Evolutionary conservation across 2,329 filamentous ascomycete genomes (phyloP).

Genomic region (Stagonosporopsis cucurbitacearum): DNA sequence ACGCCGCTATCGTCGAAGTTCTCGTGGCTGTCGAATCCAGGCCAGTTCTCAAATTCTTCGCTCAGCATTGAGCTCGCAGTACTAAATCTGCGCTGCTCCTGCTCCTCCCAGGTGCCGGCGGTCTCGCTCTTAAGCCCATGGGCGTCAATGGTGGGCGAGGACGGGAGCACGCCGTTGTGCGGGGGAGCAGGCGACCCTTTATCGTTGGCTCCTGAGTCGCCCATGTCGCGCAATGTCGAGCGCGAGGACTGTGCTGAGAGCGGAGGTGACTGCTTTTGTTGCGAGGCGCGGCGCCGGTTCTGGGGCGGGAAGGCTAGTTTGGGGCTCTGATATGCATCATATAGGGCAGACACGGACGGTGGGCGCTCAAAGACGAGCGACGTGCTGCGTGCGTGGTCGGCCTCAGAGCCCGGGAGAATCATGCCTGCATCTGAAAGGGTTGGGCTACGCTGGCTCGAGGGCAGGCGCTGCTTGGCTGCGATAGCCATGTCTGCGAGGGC

Average conservation of each 20-base stretch:
- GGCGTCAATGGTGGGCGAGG: constrained; percentile 42
- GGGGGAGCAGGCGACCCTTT: constrained; percentile 19
- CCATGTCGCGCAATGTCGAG: constrained; percentile 45
- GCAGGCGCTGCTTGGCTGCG: constrained; percentile 26
- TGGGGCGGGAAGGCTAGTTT: constrained; percentile 40
- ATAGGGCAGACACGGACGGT: constrained; percentile 49
- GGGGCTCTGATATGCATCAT: constrained; percentile 32
- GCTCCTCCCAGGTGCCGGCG: constrained; percentile 23
- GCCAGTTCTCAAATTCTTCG: constrained; percentile 54
- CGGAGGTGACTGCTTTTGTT: constrained; percentile 39
- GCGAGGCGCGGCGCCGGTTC: constrained; percentile 38
- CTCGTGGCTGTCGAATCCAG: constrained; percentile 43
- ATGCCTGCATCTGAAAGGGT: constrained; percentile 93
- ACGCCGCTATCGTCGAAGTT: constrained; percentile 45
- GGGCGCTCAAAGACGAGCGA: constrained; percentile 58
- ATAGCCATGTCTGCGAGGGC: constrained; percentile 31
- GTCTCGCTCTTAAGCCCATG: constrained; percentile 27
- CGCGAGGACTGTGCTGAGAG: constrained; percentile 45
- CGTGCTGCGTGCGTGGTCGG: constrained; percentile 52
- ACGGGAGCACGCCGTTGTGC: constrained; percentile 38
- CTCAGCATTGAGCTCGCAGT: constrained; percentile 52
- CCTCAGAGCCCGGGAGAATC: constrained; percentile 74
- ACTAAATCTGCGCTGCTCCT: constrained; percentile 40
- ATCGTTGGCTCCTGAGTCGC: constrained; percentile 26
- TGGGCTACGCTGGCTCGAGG: constrained; percentile 53